Percentiles rank a stretch among this genome's conserved stretches.
These are phyloP conservation scores for Amanita muscaria DNA, from an alignment of 768 basidiomycete genomes.

Conservation along the genomic window DNA sequence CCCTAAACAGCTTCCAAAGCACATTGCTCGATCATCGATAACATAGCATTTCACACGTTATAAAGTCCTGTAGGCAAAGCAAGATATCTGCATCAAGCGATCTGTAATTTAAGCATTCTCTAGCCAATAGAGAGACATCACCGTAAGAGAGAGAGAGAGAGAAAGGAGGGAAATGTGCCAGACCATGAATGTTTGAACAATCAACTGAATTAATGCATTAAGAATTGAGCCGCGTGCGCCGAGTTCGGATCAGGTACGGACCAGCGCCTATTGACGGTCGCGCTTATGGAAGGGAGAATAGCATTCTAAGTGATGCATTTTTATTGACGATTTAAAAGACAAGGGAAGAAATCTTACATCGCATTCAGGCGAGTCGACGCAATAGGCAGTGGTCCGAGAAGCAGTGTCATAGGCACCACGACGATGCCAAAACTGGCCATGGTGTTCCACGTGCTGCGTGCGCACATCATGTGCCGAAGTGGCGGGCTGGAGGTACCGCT, in stretches of 20 bases:
- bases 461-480: neutral
- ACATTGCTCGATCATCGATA: neutral
- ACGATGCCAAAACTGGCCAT: slow-evolving; percentile 4
- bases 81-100: neutral
- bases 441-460: neutral
- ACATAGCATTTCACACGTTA: slow-evolving; percentile 3
- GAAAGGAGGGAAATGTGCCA: too few species aligned
- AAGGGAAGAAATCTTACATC: neutral
- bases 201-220: slow-evolving; percentile 4
- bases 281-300: slow-evolving; percentile 6
- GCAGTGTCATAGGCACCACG: slow-evolving; percentile 1
- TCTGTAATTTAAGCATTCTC: too few species aligned
- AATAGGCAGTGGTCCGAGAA: neutral
- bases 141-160: too few species aligned
- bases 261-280: slow-evolving; percentile 7
- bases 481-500: neutral
- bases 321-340: neutral
- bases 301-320: neutral
- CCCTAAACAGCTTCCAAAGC: too few species aligned
- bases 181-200: too few species aligned
- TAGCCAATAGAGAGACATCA: neutral
- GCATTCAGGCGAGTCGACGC: slow-evolving; percentile 2
- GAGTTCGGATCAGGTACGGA: neutral
- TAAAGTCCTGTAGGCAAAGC: neutral
- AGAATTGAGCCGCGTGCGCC: slow-evolving; percentile 1